Evolutionary conservation across 345 rosid genomes (phyloP).

Genomic region (Salix exigua): DNA sequence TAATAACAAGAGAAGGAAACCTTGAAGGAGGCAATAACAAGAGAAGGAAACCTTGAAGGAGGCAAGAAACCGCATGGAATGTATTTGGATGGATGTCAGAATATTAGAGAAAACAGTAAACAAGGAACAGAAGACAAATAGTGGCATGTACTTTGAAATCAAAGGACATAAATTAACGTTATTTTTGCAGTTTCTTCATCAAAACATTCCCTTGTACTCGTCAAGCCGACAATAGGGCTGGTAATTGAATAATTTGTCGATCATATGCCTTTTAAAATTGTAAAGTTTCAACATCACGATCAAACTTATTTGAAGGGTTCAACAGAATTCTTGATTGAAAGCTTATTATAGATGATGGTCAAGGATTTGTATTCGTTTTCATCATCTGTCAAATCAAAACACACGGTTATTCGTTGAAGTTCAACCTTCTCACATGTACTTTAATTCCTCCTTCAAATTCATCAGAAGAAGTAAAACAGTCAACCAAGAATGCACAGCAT

Average conservation of each 20-base stretch:
- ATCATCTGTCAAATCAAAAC: background rate
- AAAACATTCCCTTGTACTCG: background rate
- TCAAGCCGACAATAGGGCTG: background rate
- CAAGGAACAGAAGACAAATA: background rate
- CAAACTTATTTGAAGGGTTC: conserved; percentile 23
- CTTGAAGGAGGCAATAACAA: background rate
- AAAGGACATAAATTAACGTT: background rate
- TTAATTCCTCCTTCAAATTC: background rate
- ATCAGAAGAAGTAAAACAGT: conserved; percentile 9
- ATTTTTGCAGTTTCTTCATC: background rate
- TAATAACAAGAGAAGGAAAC: background rate
- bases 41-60: background rate
- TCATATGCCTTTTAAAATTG: too few relatives aligned
- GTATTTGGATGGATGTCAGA: background rate
- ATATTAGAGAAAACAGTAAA: background rate
- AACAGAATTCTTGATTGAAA: background rate
- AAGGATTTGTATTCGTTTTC: background rate
- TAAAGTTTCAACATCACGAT: background rate
- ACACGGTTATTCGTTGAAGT: background rate
- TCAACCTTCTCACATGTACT: conserved; percentile 1
- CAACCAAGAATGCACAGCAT: background rate
- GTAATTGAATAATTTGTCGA: background rate
- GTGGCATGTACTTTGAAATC: background rate
- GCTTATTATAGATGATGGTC: background rate
- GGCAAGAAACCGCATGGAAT: background rate